These are phyloP conservation scores for Geosmithia morbida DNA, from an alignment of 2,329 filamentous ascomycete genomes.

Conservation along the genomic window DNA sequence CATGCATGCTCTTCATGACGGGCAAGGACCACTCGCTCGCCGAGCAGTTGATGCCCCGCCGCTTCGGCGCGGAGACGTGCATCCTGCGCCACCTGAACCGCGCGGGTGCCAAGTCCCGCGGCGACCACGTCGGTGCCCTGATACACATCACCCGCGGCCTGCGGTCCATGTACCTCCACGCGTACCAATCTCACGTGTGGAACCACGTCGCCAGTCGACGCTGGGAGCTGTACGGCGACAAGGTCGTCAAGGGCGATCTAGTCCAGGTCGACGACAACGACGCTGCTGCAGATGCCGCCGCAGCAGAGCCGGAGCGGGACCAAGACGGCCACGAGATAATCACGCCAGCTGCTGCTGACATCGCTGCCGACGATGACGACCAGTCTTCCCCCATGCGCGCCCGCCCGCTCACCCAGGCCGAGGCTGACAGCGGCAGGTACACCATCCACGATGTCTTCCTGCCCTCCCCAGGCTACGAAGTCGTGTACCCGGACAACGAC, in stretches of 20 bases:
- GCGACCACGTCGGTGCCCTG: slow-evolving; percentile 71
- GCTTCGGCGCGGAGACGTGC: slow-evolving; percentile 66
- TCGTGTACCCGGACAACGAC: slow-evolving; percentile 72
- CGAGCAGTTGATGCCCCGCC: slow-evolving; percentile 55
- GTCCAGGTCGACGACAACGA: slow-evolving; percentile 45
- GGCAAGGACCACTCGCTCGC: slow-evolving; percentile 45
- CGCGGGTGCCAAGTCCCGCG: slow-evolving; percentile 25
- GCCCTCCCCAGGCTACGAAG: slow-evolving; percentile 82
- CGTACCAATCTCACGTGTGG: slow-evolving; percentile 92
- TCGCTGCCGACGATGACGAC: slow-evolving; percentile 23
- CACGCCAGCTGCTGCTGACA: slow-evolving; percentile 13
- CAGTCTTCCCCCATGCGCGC: slow-evolving; percentile 40
- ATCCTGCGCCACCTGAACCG: slow-evolving; percentile 64
- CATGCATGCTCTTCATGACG: slow-evolving; percentile 59
- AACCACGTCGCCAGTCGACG: slow-evolving; percentile 73
- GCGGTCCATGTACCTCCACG: slow-evolving; percentile 89
- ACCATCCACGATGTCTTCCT: slow-evolving; percentile 80
- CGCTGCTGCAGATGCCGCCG: slow-evolving; percentile 16
- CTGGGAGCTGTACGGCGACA: slow-evolving; percentile 59
- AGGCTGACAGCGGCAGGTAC: slow-evolving; percentile 62
- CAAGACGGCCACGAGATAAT: slow-evolving; percentile 36
- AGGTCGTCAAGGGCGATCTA: slow-evolving; percentile 74
- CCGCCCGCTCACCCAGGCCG: slow-evolving; percentile 59
- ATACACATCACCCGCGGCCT: slow-evolving; percentile 68
- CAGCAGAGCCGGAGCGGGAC: slow-evolving; percentile 31